Conservation (phyloP, 2,329 filamentous ascomycete species). For the Domatiomyces catenatus region DNA sequence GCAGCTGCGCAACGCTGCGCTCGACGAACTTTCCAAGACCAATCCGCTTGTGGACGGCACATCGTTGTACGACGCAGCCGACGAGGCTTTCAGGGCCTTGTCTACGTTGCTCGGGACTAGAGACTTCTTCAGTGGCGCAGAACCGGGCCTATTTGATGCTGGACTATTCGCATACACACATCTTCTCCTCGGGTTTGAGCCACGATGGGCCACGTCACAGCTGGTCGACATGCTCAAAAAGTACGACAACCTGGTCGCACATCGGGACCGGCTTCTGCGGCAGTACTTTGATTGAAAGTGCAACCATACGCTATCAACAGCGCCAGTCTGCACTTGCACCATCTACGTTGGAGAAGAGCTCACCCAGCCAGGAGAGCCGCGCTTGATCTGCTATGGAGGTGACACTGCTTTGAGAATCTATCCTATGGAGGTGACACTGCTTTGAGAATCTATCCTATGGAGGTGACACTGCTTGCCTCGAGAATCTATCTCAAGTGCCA, state of each 20-base stretch:
- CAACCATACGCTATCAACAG: conserved; percentile 1
- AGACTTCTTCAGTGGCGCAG: conserved; percentile 40
- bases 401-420: too few species aligned
- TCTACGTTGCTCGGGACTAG: conserved; percentile 42
- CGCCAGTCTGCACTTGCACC: not conserved
- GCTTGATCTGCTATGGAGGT: too few species aligned
- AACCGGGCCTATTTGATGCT: conserved; percentile 69
- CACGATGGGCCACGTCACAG: conserved; percentile 50
- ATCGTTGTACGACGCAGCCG: conserved; percentile 44
- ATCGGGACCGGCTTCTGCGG: conserved; percentile 43
- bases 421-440: too few species aligned
- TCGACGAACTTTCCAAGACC: conserved; percentile 56
- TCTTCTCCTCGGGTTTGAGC: conserved; percentile 50
- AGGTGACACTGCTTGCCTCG: too few species aligned
- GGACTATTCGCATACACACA: conserved; percentile 81
- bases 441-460: too few species aligned
- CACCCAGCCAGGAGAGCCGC: conserved; percentile 41
- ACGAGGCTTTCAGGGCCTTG: conserved; percentile 47
- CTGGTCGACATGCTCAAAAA: conserved; percentile 42
- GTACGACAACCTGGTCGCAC: conserved; percentile 48
- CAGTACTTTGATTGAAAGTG: conserved; percentile 31
- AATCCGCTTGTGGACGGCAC: conserved; percentile 38
- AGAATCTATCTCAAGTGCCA: too few species aligned
- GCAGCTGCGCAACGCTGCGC: conserved; percentile 58
- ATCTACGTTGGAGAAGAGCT: conserved; percentile 25